A percentile compares a stretch with the other conserved stretches of the same genome.
Evolutionary conservation across 225 moss, liverwort and hornwort genomes (phyloP).

Genomic region (Anthoceros angustus): DNA sequence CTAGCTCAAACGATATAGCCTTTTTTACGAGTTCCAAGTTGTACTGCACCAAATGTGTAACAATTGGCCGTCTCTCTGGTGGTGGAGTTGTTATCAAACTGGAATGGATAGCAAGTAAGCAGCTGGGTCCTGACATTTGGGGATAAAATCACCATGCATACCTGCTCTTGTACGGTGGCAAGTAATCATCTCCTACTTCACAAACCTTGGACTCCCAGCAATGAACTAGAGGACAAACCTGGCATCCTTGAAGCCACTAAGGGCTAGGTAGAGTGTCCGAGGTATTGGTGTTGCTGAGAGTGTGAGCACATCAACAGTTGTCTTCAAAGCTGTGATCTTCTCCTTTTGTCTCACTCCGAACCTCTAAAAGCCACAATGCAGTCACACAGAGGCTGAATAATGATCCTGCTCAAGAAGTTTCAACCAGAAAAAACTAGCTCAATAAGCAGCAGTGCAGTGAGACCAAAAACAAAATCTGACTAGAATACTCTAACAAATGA

Average conservation of each 20-base stretch:
- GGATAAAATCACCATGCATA: no score
- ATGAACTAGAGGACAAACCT: no score
- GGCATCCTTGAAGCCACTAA: slow-evolving; percentile 87
- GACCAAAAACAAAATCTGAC: no score
- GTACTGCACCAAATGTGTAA: slow-evolving; percentile 68
- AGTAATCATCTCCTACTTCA: no score
- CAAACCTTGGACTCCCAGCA: no score
- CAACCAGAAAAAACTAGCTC: background rate
- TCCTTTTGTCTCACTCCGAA: slow-evolving; percentile 92
- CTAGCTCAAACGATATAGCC: slow-evolving; percentile 67
- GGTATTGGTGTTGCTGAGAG: slow-evolving; percentile 93
- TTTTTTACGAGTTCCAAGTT: slow-evolving; percentile 30
- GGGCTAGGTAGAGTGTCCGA: slow-evolving; percentile 75
- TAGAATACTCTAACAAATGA: no score
- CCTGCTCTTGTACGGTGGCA: no score
- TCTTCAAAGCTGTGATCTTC: slow-evolving; percentile 64
- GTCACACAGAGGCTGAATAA: no score
- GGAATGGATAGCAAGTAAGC: slow-evolving; percentile 5
- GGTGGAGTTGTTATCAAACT: slow-evolving; percentile 72
- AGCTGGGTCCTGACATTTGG: no score
- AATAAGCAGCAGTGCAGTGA: background rate
- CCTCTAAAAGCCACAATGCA: slow-evolving; percentile 30
- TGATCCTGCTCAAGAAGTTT: no score
- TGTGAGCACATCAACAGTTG: slow-evolving; percentile 83
- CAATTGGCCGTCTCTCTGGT: slow-evolving; percentile 75